phyloP scores from a whole-genome alignment of 2,329 filamentous ascomycete genomes.

The Bipolaris sorokiniana region DNA sequence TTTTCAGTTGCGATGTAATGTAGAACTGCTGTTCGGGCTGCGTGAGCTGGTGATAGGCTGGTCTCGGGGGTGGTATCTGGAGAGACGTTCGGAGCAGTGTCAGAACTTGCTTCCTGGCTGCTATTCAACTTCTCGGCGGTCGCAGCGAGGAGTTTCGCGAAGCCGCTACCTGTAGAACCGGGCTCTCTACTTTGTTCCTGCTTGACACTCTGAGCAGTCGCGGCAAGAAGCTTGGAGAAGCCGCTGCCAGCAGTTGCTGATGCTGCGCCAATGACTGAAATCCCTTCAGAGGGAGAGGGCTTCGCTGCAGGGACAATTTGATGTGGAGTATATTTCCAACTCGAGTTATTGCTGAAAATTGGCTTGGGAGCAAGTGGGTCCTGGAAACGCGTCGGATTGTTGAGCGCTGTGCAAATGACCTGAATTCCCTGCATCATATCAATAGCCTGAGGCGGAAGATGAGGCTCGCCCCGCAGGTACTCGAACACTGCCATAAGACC shows the following conservation, averaged over 20 bases:
- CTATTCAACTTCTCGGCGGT: background rate
- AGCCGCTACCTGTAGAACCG: background rate
- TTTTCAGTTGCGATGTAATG: conserved; percentile 2
- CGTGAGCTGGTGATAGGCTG: background rate
- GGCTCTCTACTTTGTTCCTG: background rate
- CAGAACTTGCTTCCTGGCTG: background rate
- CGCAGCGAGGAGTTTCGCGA: background rate
- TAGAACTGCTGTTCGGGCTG: background rate
- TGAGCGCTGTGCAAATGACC: background rate
- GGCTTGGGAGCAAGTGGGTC: conserved; percentile 5
- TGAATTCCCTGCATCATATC: conserved; percentile 7
- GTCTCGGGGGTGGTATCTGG: background rate
- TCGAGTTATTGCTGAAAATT: background rate
- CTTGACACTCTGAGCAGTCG: background rate
- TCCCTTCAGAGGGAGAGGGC: background rate
- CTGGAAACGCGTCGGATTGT: conserved; percentile 6
- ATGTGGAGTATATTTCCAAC: background rate
- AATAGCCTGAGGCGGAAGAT: background rate
- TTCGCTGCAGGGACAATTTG: background rate
- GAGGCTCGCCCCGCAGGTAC: background rate
- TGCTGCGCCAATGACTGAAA: background rate
- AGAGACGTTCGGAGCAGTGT: background rate
- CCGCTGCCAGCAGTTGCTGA: background rate
- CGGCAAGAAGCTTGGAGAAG: background rate
- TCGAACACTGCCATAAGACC: conserved; percentile 1